These are phyloP conservation scores for Penicillium roqueforti DNA, from an alignment of 495 filamentous ascomycete genomes.

Conservation along the genomic window DNA sequence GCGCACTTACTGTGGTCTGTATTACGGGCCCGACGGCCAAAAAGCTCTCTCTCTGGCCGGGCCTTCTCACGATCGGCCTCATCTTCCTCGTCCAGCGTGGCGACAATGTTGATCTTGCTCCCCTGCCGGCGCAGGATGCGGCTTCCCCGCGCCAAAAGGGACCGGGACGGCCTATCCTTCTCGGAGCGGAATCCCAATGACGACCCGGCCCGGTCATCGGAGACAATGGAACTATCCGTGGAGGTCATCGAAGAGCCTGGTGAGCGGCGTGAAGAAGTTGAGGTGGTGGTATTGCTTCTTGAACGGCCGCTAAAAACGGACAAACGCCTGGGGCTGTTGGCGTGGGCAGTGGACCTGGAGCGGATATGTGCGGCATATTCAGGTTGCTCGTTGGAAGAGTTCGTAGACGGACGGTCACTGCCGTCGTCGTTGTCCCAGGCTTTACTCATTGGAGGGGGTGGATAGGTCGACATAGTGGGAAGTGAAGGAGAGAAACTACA, in stretches of 20 bases:
- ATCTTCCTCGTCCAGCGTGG: constrained; percentile 45
- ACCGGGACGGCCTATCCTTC: constrained; percentile 40
- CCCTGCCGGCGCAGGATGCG: constrained; percentile 51
- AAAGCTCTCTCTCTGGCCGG: constrained; percentile 36
- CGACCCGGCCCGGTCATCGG: constrained; percentile 33
- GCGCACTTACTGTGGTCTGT: constrained; percentile 33
- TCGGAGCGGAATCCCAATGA: constrained; percentile 31
- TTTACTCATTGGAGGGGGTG: constrained; percentile 7
- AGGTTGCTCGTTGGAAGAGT: constrained; percentile 36
- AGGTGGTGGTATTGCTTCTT: constrained; percentile 44
- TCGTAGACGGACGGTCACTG: constrained; percentile 36
- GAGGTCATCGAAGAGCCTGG: constrained; percentile 42
- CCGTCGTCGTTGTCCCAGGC: constrained; percentile 27
- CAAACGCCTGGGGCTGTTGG: constrained; percentile 40
- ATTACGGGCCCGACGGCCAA: constrained; percentile 32
- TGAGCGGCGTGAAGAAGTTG: constrained; percentile 37
- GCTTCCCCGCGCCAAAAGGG: constrained; percentile 45
- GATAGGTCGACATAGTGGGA: constrained; percentile 8
- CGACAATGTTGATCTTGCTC: constrained; percentile 49
- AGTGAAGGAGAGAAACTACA: constrained; percentile 5
- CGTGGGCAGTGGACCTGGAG: constrained; percentile 40
- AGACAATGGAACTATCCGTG: constrained; percentile 23
- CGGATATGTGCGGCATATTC: constrained; percentile 39
- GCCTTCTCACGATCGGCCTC: constrained; percentile 36
- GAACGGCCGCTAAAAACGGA: constrained; percentile 44